These are phyloP conservation scores for Tulasnella sp. DNA, from an alignment of 768 basidiomycete species.

Conservation along the genomic window DNA sequence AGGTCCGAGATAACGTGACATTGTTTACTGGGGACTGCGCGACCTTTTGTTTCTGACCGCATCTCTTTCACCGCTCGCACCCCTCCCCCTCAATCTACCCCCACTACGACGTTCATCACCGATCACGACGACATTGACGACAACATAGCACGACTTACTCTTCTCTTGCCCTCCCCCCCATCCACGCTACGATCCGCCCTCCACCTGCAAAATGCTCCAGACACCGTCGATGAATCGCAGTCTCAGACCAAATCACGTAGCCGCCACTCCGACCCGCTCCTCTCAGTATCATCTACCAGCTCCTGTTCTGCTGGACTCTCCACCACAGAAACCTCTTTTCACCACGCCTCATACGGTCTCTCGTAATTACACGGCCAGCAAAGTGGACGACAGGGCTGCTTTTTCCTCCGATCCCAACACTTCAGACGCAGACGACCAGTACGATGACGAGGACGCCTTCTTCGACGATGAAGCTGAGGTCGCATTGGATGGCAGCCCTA, in stretches of 20 bases:
- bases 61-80: background rate
- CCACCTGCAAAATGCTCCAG: background rate
- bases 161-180: background rate
- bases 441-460: background rate
- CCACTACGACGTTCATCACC: background rate
- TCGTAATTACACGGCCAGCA: background rate
- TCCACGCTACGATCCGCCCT: background rate
- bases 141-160: background rate
- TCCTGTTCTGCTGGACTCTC: background rate
- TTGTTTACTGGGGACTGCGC: background rate
- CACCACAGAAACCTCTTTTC: background rate
- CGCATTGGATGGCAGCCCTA: background rate
- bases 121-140: background rate
- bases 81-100: background rate
- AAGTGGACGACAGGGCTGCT: background rate
- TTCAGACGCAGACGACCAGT: background rate
- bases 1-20: background rate
- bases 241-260: background rate
- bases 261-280: background rate
- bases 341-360: background rate
- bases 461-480: background rate
- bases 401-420: background rate
- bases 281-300: background rate
- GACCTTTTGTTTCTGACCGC: background rate
- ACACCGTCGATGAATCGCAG: background rate